Evolutionary conservation across 2,329 filamentous ascomycete genomes (phyloP).

Genomic region (Botrytis porri): DNA sequence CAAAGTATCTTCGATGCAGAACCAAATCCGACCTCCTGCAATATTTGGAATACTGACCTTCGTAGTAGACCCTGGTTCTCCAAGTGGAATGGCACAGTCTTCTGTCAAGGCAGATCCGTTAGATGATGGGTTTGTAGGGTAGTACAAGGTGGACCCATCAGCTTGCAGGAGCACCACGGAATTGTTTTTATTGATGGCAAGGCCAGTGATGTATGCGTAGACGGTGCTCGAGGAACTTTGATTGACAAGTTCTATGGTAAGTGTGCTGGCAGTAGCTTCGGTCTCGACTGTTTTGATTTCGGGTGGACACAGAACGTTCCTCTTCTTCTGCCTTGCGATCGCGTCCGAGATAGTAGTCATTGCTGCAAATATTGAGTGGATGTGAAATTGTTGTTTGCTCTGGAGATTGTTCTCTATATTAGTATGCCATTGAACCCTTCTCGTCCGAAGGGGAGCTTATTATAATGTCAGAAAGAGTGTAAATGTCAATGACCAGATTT

Average conservation of each 20-base stretch:
- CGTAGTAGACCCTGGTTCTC: constrained; percentile 57
- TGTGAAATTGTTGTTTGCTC: background rate
- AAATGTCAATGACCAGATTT: constrained; percentile 17
- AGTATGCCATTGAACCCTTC: background rate
- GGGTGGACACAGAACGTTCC: constrained; percentile 23
- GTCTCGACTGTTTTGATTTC: constrained; percentile 14
- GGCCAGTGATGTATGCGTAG: constrained; percentile 70
- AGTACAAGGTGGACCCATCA: constrained; percentile 66
- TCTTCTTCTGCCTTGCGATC: constrained; percentile 22
- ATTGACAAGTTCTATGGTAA: constrained; percentile 64
- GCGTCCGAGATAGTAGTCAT: constrained; percentile 28
- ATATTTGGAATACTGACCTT: constrained; percentile 66
- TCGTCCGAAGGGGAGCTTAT: background rate
- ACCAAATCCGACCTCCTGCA: constrained; percentile 70
- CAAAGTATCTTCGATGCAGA: constrained; percentile 57
- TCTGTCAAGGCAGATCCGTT: constrained; percentile 50
- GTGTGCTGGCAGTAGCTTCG: constrained; percentile 35
- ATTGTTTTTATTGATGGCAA: constrained; percentile 56
- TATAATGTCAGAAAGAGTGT: background rate
- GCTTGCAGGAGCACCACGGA: constrained; percentile 60
- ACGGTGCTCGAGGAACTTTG: constrained; percentile 59
- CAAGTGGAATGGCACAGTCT: constrained; percentile 63
- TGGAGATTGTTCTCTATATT: background rate
- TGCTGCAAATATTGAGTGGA: constrained; percentile 7
- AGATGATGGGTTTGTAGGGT: constrained; percentile 55